These are phyloP conservation scores for Penicillium bovifimosum DNA, from an alignment of 495 filamentous ascomycete genomes.

Conservation along the genomic window DNA sequence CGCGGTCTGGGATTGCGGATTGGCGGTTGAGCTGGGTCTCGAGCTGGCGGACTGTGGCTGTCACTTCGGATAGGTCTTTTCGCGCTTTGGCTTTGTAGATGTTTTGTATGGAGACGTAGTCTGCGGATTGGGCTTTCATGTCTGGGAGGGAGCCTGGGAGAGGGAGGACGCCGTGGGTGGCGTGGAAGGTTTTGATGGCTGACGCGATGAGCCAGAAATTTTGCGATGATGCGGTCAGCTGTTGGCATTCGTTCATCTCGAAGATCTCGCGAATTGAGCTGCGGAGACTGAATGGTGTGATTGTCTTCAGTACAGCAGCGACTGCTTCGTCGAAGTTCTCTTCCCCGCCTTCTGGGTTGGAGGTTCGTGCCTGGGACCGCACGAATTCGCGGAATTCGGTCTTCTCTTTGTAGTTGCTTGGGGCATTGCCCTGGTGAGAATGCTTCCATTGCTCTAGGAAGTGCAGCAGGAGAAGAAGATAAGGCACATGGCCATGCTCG, in stretches of 20 bases:
- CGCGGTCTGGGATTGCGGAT: conserved; percentile 56
- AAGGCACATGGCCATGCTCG: conserved; percentile 91
- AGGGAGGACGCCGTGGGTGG: conserved; percentile 64
- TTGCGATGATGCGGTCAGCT: conserved; percentile 35
- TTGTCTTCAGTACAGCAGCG: conserved; percentile 77
- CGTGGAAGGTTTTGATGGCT: conserved; percentile 71
- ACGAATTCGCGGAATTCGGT: conserved; percentile 71
- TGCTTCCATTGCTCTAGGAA: conserved; percentile 82
- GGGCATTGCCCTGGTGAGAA: conserved; percentile 61
- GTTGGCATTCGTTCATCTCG: conserved; percentile 53
- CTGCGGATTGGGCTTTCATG: conserved; percentile 93
- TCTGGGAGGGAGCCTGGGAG: conserved; percentile 86
- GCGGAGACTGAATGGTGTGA: conserved; percentile 61
- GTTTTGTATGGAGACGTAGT: conserved; percentile 88
- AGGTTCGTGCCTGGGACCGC: conserved; percentile 56
- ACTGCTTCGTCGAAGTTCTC: conserved; percentile 97
- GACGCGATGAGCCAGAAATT: conserved; percentile 89
- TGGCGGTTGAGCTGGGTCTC: conserved; percentile 47
- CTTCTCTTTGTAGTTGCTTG: conserved; percentile 79
- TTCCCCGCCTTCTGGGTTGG: conserved; percentile 81
- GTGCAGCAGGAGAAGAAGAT: conserved; percentile 75
- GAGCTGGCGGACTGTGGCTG: conserved; percentile 57
- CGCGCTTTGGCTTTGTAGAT: conserved; percentile 90
- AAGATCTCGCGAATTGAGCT: conserved; percentile 73
- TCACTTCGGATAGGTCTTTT: conserved; percentile 71